These are phyloP conservation scores for Lipomyces chichibuensis DNA, from an alignment of 805 yeast genomes.

Conservation along the genomic window DNA sequence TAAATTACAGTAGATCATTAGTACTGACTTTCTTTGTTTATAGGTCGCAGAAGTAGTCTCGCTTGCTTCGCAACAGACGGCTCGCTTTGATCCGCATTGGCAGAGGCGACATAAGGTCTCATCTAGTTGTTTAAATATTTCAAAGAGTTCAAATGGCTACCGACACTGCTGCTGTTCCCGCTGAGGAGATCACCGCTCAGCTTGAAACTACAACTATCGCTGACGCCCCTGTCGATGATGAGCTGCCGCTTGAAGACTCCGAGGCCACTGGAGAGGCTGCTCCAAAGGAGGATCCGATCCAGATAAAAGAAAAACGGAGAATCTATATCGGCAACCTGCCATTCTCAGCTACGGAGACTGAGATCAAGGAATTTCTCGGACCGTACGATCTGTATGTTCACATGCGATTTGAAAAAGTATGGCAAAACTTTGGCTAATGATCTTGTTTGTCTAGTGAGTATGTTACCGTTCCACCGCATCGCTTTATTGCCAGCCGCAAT, in stretches of 20 bases:
- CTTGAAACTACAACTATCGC: conserved; percentile 23
- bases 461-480: conserved; percentile 17
- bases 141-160: conserved; percentile 11
- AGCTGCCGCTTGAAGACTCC: background rate
- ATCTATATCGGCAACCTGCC: conserved; percentile 60
- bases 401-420: background rate
- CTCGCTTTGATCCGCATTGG: background rate
- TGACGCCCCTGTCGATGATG: conserved; percentile 22
- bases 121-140: background rate
- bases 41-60: background rate
- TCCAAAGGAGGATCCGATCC: conserved; percentile 24
- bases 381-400: conserved; percentile 53
- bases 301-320: conserved; percentile 42
- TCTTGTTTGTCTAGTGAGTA: conserved; percentile 23
- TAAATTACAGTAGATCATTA: background rate
- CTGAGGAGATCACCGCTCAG: conserved; percentile 7
- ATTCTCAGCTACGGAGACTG: conserved; percentile 57
- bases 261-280: conserved; percentile 5
- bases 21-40: background rate
- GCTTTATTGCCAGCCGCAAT: conserved; percentile 10
- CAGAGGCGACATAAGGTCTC: background rate
- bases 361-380: conserved; percentile 51
- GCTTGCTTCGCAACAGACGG: background rate
- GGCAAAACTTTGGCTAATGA: background rate
- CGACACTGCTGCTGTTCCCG: conserved; percentile 15